These are phyloP conservation scores for Porcisia hertigi DNA, from an alignment of 208 protist genomes.

Conservation along the genomic window DNA sequence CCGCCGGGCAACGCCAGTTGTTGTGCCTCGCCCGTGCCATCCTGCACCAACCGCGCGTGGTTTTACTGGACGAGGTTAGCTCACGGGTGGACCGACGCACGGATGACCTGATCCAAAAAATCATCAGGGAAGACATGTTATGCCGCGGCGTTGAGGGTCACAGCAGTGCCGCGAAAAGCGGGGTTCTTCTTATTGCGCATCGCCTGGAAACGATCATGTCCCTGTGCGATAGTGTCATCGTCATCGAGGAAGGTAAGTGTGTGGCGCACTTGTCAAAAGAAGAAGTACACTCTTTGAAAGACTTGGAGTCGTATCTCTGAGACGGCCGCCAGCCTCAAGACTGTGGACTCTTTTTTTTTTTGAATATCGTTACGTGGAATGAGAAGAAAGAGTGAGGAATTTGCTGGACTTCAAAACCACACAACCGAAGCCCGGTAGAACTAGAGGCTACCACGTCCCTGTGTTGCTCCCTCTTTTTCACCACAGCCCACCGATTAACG, in stretches of 20 bases:
- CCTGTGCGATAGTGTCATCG: slow-evolving; percentile 89
- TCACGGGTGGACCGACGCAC: slow-evolving; percentile 78
- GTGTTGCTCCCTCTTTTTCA: background rate
- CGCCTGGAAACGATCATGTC: slow-evolving; percentile 95
- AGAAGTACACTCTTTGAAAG: slow-evolving; percentile 42
- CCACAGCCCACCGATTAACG: background rate
- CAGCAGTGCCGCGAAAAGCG: slow-evolving; percentile 46
- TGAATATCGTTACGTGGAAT: background rate
- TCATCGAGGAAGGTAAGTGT: slow-evolving; percentile 65
- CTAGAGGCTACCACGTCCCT: background rate
- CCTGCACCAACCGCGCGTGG: slow-evolving; percentile 82
- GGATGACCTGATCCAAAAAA: slow-evolving; percentile 91
- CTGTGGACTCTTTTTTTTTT: background rate
- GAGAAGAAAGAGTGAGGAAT: background rate
- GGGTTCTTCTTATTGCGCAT: slow-evolving; percentile 96
- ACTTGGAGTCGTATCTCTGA: slow-evolving; percentile 59
- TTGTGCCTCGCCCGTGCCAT: slow-evolving; percentile 96
- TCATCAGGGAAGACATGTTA: slow-evolving; percentile 79
- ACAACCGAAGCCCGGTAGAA: background rate
- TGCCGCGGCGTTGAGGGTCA: slow-evolving; percentile 19
- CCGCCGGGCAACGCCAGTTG: slow-evolving; percentile 95
- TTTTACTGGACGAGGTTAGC: slow-evolving; percentile 98
- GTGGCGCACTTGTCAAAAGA: slow-evolving; percentile 54
- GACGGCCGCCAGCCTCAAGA: background rate
- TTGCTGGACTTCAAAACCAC: background rate